These are phyloP conservation scores for Podila epicladia DNA, from an alignment of 192 early-diverging fungal species.

Conservation along the genomic window DNA sequence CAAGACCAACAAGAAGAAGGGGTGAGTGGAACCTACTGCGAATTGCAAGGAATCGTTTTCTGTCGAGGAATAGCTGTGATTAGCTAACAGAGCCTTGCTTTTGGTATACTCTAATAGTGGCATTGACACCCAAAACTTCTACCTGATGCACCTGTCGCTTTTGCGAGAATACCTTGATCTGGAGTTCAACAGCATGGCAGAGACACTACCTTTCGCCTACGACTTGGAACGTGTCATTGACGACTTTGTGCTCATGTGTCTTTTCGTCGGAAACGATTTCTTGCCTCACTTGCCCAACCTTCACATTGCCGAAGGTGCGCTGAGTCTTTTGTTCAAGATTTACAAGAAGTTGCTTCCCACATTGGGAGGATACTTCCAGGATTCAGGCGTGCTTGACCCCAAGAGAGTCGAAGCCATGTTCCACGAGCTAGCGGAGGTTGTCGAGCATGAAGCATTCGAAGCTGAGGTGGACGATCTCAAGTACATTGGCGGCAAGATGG, in stretches of 20 bases:
- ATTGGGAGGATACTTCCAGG: slow-evolving; percentile 90
- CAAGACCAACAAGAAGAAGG: slow-evolving; percentile 62
- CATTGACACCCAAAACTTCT: slow-evolving; percentile 68
- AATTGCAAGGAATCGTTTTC: background rate
- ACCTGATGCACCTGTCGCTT: slow-evolving; percentile 85
- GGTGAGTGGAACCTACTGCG: slow-evolving; percentile 14
- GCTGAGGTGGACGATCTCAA: slow-evolving; percentile 55
- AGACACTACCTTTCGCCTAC: slow-evolving; percentile 68
- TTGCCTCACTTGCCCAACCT: slow-evolving; percentile 93
- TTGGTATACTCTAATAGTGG: slow-evolving; percentile 23
- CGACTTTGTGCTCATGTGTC: slow-evolving; percentile 92
- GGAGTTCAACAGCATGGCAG: slow-evolving; percentile 76
- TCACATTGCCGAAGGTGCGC: slow-evolving; percentile 93
- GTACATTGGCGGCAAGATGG: slow-evolving; percentile 60
- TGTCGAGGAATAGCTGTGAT: background rate
- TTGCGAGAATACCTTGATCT: slow-evolving; percentile 94
- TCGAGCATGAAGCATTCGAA: slow-evolving; percentile 62
- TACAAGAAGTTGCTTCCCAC: slow-evolving; percentile 72
- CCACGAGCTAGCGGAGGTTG: slow-evolving; percentile 61
- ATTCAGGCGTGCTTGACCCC: slow-evolving; percentile 77
- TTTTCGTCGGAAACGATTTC: slow-evolving; percentile 97
- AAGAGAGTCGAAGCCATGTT: slow-evolving; percentile 70
- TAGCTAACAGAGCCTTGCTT: background rate
- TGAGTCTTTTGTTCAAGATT: slow-evolving; percentile 73
- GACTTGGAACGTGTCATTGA: slow-evolving; percentile 95